phyloP scores from a whole-genome alignment of 805 yeast species.

The Saccharomycopsis sp. region DNA sequence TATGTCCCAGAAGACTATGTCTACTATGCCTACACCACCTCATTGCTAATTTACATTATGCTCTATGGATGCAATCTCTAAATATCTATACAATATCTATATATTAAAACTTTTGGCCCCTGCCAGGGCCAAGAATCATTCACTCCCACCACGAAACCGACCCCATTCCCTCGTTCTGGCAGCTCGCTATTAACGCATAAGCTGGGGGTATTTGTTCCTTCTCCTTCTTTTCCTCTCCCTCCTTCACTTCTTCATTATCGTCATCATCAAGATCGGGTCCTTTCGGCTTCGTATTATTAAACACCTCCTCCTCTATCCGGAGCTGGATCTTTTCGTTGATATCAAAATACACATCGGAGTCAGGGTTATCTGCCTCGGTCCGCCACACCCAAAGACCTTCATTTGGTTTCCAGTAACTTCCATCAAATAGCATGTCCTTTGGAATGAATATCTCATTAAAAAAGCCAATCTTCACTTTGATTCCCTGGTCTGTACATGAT shows the following conservation, averaged over 20 bases:
- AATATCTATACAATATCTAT: no score
- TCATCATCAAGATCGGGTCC: conserved; percentile 50
- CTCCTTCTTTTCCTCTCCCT: conserved; percentile 28
- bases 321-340: conserved; percentile 87
- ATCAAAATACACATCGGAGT: conserved; percentile 74
- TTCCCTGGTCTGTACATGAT: conserved; percentile 81
- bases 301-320: conserved; percentile 83
- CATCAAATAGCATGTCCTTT: conserved; percentile 71
- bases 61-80: no score
- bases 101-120: no score
- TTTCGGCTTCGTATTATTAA: conserved; percentile 75
- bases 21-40: no score
- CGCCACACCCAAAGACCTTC: conserved; percentile 98
- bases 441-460: conserved; percentile 93
- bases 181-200: conserved; percentile 78
- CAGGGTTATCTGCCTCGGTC: conserved; percentile 62
- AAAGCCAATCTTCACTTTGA: conserved; percentile 74
- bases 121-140: no score
- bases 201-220: conserved; percentile 52
- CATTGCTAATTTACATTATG: no score
- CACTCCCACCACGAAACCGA: conserved; percentile 96
- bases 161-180: conserved; percentile 97
- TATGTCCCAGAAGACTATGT: no score
- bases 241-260: conserved; percentile 24
- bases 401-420: conserved; percentile 53